phyloP scores from a whole-genome alignment of 192 early-diverging fungal genomes.

The Coemansia sp. region DNA sequence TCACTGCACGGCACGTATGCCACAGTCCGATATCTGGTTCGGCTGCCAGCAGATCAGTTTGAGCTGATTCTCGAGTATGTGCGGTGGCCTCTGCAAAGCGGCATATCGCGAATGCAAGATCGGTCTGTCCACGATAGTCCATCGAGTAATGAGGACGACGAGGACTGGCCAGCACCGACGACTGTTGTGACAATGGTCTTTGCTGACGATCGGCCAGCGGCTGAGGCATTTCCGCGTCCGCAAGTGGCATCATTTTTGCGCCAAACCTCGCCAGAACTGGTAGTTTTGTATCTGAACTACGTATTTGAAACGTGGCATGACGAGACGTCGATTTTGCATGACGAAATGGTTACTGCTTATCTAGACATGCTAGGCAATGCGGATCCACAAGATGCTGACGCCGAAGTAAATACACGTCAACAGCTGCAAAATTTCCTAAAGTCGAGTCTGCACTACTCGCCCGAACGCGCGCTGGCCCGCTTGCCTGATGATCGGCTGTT shows the following conservation, averaged over 20 bases:
- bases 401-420: constrained; percentile 17
- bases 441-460: constrained; percentile 66
- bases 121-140: constrained; percentile 20
- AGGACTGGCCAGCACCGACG: constrained; percentile 29
- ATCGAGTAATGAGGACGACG: constrained; percentile 19
- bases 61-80: constrained; percentile 84
- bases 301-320: constrained; percentile 73
- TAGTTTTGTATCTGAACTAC: constrained; percentile 76
- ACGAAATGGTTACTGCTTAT: constrained; percentile 78
- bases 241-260: constrained; percentile 69
- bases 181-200: constrained; percentile 48
- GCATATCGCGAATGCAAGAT: constrained; percentile 36
- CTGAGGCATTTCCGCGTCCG: constrained; percentile 62
- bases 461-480: constrained; percentile 70
- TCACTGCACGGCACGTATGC: constrained; percentile 64
- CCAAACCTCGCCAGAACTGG: constrained; percentile 62
- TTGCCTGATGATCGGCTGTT: constrained; percentile 78
- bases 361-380: constrained; percentile 61
- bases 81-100: constrained; percentile 70
- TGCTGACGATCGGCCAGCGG: constrained; percentile 55
- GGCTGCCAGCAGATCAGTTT: constrained; percentile 71
- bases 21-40: constrained; percentile 75
- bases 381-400: constrained; percentile 22
- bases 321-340: constrained; percentile 70
- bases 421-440: constrained; percentile 69